Conservation (phyloP, 2,329 filamentous ascomycete genomes). For the Aspergillus piperis region DNA sequence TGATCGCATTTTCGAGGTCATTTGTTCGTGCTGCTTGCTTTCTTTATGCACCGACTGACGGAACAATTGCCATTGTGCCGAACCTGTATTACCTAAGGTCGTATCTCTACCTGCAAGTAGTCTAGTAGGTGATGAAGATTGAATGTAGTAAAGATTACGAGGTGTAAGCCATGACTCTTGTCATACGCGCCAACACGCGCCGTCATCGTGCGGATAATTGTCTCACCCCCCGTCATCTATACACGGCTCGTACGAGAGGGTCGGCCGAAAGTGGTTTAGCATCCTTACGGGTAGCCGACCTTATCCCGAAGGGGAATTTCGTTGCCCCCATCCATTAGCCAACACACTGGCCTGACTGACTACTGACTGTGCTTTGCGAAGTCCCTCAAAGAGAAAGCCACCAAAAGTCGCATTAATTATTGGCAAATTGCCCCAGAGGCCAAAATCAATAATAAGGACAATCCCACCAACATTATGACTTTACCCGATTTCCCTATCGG, state of each 20-base stretch:
- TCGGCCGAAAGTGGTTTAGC: not conserved
- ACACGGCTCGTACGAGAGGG: not conserved
- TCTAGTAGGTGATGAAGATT: no score
- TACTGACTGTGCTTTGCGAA: not conserved
- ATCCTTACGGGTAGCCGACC: no score
- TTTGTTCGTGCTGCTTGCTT: no score
- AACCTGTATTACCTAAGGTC: not conserved
- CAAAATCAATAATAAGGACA: constrained; percentile 7
- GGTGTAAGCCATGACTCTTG: no score
- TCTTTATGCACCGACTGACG: not conserved
- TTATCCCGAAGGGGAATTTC: not conserved
- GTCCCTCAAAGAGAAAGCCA: not conserved
- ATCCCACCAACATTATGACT: constrained; percentile 2
- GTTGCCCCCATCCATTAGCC: not conserved
- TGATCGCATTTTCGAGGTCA: not conserved
- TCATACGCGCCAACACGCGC: not conserved
- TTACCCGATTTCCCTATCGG: constrained; percentile 13
- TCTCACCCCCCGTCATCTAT: not conserved
- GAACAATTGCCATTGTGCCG: not conserved
- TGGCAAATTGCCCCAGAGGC: constrained; percentile 7
- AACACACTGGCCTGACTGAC: not conserved
- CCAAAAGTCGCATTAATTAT: constrained; percentile 11
- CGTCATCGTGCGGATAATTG: not conserved
- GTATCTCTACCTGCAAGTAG: not conserved
- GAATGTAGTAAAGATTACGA: no score